These are phyloP conservation scores for Mycena crocata DNA, from an alignment of 768 basidiomycete species.

Conservation along the genomic window DNA sequence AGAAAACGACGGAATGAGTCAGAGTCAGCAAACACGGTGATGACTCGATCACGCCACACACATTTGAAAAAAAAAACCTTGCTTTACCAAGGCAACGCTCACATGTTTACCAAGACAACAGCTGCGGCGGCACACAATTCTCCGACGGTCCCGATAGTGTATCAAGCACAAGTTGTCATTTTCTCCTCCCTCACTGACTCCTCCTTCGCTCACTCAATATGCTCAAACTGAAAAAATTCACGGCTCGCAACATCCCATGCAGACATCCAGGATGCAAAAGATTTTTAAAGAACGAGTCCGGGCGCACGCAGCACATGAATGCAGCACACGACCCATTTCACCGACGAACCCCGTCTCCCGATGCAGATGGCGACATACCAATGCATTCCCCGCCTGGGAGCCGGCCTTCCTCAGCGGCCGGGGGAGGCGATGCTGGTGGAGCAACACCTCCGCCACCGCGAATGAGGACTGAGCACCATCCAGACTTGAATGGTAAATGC, in stretches of 20 bases:
- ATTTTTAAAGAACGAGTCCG: background rate
- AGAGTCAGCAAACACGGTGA: background rate
- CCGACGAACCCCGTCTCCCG: background rate
- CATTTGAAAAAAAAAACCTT: background rate
- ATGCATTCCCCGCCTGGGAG: background rate
- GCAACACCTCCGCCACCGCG: background rate
- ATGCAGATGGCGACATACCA: background rate
- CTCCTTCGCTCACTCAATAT: background rate
- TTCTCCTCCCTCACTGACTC: too few relatives aligned
- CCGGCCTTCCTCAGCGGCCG: background rate
- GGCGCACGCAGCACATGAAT: slow-evolving; percentile 14
- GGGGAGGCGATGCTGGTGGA: background rate
- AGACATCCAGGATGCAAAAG: background rate
- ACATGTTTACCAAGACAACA: background rate
- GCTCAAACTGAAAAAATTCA: slow-evolving; percentile 5
- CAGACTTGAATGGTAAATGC: slow-evolving; percentile 12
- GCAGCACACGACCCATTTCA: background rate
- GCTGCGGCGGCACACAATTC: background rate
- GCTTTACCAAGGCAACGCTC: background rate
- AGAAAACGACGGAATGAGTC: background rate
- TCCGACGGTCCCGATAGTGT: background rate
- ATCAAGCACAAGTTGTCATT: background rate
- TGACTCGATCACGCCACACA: background rate
- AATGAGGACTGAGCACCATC: background rate
- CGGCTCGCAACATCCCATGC: slow-evolving; percentile 4